Base-by-base conservation (phyloP, 2,329 filamentous ascomycete genomes). In the Sphaerulina populicola region DNA sequence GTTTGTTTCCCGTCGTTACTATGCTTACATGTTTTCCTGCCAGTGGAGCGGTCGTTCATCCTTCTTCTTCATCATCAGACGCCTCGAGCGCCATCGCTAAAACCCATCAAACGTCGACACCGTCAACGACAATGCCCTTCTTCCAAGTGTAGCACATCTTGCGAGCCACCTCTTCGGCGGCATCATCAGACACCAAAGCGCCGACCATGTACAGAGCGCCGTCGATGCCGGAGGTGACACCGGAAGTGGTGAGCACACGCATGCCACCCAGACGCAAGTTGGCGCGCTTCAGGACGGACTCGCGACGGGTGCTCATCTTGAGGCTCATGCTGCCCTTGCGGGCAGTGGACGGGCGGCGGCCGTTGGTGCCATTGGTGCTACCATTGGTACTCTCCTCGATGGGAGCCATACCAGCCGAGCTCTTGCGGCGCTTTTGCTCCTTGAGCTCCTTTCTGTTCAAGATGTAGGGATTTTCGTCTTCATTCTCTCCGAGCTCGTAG, bases 301-400 rank as follows among this genome's bases (percentile, higher is more conserved):
- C 88, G 63, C 86, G 83, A 52, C 86, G 82, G 43, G 74, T 75
- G 60, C 82, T 84, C 64, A 83, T 79, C 71, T 85, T 86, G 74
- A 83, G 85, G 42, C 86, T 87, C 70, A 89, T 86, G 68, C 85
- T 89, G 62, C 88, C 88, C 78, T 93, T 93, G 63, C 86, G 71
- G 60, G 74, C 74, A 35, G 48, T 59, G 52, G 60, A 65, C 47
- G 62, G 68, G 67, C 63, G 71, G 68, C 71, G 72, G 66, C 62
- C 72, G 40, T 39, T 52, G 31, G 31, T 35, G 31, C 33, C 37
- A 67, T 47, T 66, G 11, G 33, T 10, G 21, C 47, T 56, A 31
- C 59, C 59, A 39, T 62, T 62, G 41, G 57, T 39, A 21, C 51
- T 49, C 56, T 66, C 64, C 31, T 64, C 60, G 49, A 66, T 62